Conservation (phyloP, 345 rosid species). For the Punica granatum region DNA sequence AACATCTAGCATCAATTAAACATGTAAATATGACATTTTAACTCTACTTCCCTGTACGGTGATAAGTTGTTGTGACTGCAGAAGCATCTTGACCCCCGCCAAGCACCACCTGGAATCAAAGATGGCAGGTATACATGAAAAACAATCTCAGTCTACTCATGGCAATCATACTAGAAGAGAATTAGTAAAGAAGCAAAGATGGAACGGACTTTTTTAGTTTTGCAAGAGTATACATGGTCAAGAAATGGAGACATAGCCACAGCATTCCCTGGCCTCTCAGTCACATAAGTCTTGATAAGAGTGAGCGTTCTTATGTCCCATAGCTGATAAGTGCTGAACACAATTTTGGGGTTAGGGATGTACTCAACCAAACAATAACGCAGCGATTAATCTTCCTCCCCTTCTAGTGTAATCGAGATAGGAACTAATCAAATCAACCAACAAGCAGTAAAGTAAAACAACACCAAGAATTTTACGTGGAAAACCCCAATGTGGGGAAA, state of each 20-base stretch:
- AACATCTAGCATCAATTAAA: no score
- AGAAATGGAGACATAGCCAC: slow-evolving; percentile 95
- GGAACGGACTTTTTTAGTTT: neutral
- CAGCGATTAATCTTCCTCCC: no score
- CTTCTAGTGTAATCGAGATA: no score
- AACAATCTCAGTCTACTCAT: neutral
- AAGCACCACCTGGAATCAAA: slow-evolving; percentile 63
- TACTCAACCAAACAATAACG: no score
- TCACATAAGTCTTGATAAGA: slow-evolving; percentile 77
- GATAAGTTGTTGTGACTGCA: slow-evolving; percentile 91
- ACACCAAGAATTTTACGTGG: no score
- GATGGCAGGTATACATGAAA: neutral
- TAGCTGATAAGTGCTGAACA: slow-evolving; percentile 42
- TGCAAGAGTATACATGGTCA: slow-evolving; percentile 58
- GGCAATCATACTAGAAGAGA: neutral
- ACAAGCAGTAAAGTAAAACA: no score
- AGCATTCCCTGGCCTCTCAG: slow-evolving; percentile 92
- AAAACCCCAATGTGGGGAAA: no score
- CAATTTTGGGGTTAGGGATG: no score
- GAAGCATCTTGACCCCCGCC: slow-evolving; percentile 99
- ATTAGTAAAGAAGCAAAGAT: neutral
- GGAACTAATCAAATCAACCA: no score
- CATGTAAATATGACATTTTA: no score
- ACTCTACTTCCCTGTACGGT: slow-evolving; percentile 97
- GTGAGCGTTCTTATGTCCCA: slow-evolving; percentile 87